Evolutionary conservation across 2,329 filamentous ascomycete genomes (phyloP), one percentile per base, ranked within the genome.

Genomic region (Colletotrichum acutatum): DNA sequence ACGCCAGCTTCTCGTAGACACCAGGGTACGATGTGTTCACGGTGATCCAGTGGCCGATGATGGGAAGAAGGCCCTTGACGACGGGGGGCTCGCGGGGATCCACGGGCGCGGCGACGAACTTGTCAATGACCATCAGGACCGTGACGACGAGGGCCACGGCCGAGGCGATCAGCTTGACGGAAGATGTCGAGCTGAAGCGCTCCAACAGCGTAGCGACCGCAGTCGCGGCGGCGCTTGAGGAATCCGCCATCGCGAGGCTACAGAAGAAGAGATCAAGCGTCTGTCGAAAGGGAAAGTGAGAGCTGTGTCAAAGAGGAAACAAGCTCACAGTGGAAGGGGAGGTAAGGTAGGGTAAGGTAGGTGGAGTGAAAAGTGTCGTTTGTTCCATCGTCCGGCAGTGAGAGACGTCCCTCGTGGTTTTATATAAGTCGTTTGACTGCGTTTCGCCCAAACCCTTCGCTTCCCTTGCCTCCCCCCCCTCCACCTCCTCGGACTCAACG

Each of bases 31-130:
- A 76, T 42, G 78, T 75, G 42, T 85, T 75, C 75, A 87, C 79
- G 86, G 79, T 83, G 49, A 88, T 77, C 28, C 86, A 79, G 75
- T 88, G 86, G 2, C 86, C 86, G 54, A 88, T 74, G 28, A 84
- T 78, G 0, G 86, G 86, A 34, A 88, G 79, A 22, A 61, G 78
- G 1, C 83, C 79, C 42, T 81, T 81, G 30, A 87, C 32, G 0
- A 83, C 72, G 4, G 85, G 84, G 5, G 86, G 86, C 71, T 88
- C 86, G 61, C 79, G 77, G 7, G 82, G 77, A 64, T 82, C 79
- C 5, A 80, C 53, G 22, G 64, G 57, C 5, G 72, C 69, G 4
- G 56, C 66, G 19, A 72, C 19, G 28, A 72, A 22, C 28, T 49
- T 70, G 46, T 69, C 67, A 16, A 68, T 46, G 7, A 56, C 37